Evolutionary conservation across 2,329 filamentous ascomycete genomes (phyloP).

Genomic region (Juglanconis juglandina): DNA sequence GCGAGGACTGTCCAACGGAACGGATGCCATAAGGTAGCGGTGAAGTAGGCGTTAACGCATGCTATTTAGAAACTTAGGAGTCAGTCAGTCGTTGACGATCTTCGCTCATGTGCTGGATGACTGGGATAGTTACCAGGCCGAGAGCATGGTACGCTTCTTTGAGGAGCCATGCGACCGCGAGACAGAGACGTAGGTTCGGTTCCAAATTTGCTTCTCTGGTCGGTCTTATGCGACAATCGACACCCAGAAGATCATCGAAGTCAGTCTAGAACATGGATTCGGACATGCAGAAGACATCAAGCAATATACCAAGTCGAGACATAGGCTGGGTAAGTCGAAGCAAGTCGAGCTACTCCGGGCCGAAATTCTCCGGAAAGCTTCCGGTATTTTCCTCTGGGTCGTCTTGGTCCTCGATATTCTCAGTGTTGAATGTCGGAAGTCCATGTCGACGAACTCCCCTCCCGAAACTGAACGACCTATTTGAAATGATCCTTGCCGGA

Average conservation of each 20-base stretch:
- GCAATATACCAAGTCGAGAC: not conserved
- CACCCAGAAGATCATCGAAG: not conserved
- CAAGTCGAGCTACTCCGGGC: not conserved
- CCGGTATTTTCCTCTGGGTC: conserved; percentile 31
- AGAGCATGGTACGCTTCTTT: conserved; percentile 42
- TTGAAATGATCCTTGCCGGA: conserved; percentile 47
- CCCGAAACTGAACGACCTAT: conserved; percentile 42
- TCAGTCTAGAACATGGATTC: not conserved
- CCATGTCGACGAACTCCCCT: conserved; percentile 12
- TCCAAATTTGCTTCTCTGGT: conserved; percentile 43
- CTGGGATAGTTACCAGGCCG: conserved; percentile 34
- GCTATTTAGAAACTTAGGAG: conserved; percentile 16
- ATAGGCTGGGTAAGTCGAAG: not conserved
- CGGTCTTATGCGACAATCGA: conserved; percentile 22
- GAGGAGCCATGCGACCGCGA: conserved; percentile 33
- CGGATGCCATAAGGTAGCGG: conserved; percentile 9
- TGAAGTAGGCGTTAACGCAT: conserved; percentile 17
- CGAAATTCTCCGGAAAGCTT: not conserved
- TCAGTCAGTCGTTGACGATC: conserved; percentile 3
- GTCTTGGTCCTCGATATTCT: conserved; percentile 37
- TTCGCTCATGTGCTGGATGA: conserved; percentile 24
- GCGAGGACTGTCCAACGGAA: not conserved
- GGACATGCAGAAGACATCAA: not conserved
- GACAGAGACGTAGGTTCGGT: not conserved
- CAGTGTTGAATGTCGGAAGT: conserved; percentile 28